Base-by-base conservation (phyloP, 116 monocot species). In the Cymodocea nodosa region DNA sequence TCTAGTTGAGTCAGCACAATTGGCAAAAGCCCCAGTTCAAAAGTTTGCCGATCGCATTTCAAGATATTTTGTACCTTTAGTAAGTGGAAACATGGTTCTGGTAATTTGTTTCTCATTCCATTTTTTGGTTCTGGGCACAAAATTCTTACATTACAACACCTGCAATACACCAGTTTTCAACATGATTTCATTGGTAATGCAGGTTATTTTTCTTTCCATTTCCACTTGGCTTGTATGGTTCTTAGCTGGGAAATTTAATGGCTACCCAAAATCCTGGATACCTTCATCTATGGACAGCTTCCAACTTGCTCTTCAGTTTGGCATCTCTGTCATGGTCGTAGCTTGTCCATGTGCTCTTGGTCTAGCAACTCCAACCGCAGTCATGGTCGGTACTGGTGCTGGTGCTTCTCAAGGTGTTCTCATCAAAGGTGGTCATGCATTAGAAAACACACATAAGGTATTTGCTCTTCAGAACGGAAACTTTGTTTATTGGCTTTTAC, bases 271-370 rank as follows among this genome's bases (percentile, higher is more conserved):
- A 72, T 82, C 81, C 34, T 93, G 86, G 89, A 84, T 93, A 66
- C 93, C 93, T 44, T 76, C 80, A 64, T 89, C 93, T 3, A 93
- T 89, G 89, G 93, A 93, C 72, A 86, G 81, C 70, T 93, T 93
- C 77, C 83, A 93, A 60, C 82, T 93, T 62, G 89, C 93, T 52
- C 86, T 93, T 68, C 89, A 93, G 66, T 93, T 93, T 77, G 93
- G 93, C 2, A 89, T 93, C 71, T 85, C 93, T 15, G 89, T 85
- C 39, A 81, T 93, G 93, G 93, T 93, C 35, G 84, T 93, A 77
- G 93, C 93, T 10, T 93, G 93, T 69, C 93, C 93, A 23, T 93
- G 93, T 80, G 89, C 93, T 23, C 85, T 93, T 66, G 93, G 88
- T 24, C 67, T 93, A 23, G 93, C 93, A 62, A 93, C 93, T 74